A percentile compares a stretch with the other conserved stretches of the same genome.
These are phyloP conservation scores for Hypoxylon sp. DNA, from an alignment of 2,329 filamentous ascomycete genomes.

Conservation along the genomic window DNA sequence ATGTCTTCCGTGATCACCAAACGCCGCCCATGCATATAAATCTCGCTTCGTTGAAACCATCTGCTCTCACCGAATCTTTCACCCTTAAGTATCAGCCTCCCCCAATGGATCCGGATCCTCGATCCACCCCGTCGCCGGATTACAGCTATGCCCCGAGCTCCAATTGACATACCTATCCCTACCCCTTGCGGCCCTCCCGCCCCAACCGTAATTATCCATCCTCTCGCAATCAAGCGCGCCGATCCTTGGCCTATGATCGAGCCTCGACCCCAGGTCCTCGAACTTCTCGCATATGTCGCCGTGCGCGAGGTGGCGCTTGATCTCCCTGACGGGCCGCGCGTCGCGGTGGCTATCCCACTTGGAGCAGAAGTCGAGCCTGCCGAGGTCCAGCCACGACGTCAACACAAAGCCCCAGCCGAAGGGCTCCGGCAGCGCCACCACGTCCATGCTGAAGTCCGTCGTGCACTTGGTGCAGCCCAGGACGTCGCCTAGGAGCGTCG, in stretches of 20 bases:
- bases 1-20: slow-evolving; percentile 4
- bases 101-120: slow-evolving; percentile 48
- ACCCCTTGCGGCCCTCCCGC: slow-evolving; percentile 27
- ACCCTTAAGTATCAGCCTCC: slow-evolving; percentile 40
- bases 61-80: too few species aligned
- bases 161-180: slow-evolving; percentile 40
- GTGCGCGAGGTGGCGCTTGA: slow-evolving; percentile 11
- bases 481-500: slow-evolving; percentile 39
- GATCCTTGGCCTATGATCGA: slow-evolving; percentile 33
- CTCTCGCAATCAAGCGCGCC: slow-evolving; percentile 37
- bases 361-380: slow-evolving; percentile 43
- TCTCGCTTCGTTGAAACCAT: background rate
- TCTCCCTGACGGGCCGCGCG: slow-evolving; percentile 30
- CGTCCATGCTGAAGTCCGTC: slow-evolving; percentile 47
- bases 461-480: slow-evolving; percentile 45
- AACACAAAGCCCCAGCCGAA: slow-evolving; percentile 49
- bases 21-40: slow-evolving; percentile 29
- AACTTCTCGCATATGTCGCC: slow-evolving; percentile 45
- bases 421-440: slow-evolving; percentile 43
- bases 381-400: slow-evolving; percentile 48
- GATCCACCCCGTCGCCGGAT: slow-evolving; percentile 45
- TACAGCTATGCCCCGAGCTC: slow-evolving; percentile 40
- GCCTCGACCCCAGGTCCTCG: slow-evolving; percentile 37
- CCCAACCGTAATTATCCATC: slow-evolving; percentile 47
- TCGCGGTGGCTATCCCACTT: slow-evolving; percentile 49